Conservation (phyloP, 306 rosid species). For the Citrullus colocynthis region DNA sequence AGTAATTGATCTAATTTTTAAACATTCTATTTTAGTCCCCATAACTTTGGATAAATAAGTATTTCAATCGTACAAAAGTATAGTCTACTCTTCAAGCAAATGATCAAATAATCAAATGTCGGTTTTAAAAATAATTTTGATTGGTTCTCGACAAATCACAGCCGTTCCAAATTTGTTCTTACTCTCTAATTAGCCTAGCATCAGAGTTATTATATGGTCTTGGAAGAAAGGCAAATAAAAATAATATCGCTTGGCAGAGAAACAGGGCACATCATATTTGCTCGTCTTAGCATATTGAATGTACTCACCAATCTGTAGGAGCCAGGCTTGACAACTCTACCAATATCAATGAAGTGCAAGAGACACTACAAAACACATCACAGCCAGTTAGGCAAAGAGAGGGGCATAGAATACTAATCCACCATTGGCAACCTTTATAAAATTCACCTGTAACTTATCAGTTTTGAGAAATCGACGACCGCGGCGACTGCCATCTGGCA, state of each 20-base stretch:
- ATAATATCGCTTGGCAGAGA: background rate
- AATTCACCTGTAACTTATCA: conserved; percentile 65
- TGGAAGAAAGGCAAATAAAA: background rate
- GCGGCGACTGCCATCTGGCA: conserved; percentile 93
- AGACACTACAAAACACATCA: conserved; percentile 48
- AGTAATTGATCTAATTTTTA: background rate
- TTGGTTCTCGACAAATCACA: background rate
- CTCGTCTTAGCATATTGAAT: background rate
- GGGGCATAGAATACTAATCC: background rate
- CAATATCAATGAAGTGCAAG: conserved; percentile 75
- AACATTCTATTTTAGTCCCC: background rate
- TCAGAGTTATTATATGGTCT: background rate
- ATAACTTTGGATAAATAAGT: background rate
- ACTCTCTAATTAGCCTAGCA: background rate
- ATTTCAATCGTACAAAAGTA: background rate
- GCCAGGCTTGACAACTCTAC: conserved; percentile 66
- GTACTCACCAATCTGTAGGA: conserved; percentile 80
- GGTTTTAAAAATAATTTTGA: background rate
- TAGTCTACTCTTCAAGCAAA: background rate
- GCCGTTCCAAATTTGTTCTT: background rate
- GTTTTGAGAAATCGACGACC: conserved; percentile 89
- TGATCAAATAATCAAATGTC: background rate
- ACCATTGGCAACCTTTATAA: background rate
- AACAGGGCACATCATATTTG: background rate
- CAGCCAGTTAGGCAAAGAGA: conserved; percentile 12